Evolutionary conservation across 345 rosid species (phyloP).

Genomic region (Hibiscus mutabilis): DNA sequence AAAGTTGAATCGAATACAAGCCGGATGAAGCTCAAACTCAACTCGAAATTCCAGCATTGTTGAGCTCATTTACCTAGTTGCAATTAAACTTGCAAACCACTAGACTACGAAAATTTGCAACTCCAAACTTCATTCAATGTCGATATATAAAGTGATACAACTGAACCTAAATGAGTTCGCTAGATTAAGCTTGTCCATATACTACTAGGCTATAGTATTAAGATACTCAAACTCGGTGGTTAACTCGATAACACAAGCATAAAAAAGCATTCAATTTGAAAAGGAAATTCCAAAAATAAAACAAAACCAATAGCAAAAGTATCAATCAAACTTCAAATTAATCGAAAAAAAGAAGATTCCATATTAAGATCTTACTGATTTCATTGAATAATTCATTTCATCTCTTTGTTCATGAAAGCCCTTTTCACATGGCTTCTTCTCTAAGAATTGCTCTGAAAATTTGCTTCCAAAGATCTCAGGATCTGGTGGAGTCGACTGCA

Average conservation of each 20-base stretch:
- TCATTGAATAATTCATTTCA: constrained; percentile 5
- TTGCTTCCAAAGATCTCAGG: constrained; percentile 13
- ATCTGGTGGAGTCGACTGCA: constrained; percentile 43
- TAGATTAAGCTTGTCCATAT: neutral
- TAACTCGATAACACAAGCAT: constrained; percentile 5
- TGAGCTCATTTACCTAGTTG: too few species aligned
- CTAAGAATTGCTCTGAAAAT: neutral
- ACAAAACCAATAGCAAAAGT: neutral
- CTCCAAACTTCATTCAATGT: neutral
- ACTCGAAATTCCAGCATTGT: neutral
- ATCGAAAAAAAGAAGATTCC: neutral
- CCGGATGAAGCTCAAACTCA: neutral
- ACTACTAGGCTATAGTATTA: neutral
- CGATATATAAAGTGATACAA: neutral
- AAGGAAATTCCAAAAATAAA: neutral
- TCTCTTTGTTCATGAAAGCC: too few species aligned
- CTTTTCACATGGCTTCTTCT: neutral
- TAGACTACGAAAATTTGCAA: neutral
- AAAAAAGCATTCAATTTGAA: neutral
- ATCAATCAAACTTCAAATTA: neutral
- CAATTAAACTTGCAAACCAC: too few species aligned
- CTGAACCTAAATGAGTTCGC: neutral
- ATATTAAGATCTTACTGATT: constrained; percentile 25
- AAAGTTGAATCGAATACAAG: neutral
- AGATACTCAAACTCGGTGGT: neutral